A percentile compares a stretch with the other conserved stretches of the same genome.
These are phyloP conservation scores for Salix udensis DNA, from an alignment of 345 rosid species.

Conservation along the genomic window DNA sequence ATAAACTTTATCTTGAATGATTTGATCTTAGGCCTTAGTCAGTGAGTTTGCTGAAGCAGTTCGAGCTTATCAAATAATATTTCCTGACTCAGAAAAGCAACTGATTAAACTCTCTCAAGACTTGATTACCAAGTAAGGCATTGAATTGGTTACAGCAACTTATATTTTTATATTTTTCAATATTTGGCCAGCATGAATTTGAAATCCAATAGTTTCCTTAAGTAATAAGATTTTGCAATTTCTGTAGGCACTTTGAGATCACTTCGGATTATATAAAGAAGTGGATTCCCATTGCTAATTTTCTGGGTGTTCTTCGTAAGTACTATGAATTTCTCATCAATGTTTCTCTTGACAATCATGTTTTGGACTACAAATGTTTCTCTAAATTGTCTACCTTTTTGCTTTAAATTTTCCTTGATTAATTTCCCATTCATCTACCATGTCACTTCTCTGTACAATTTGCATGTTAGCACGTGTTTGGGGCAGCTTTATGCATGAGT, in stretches of 20 bases:
- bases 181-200: not conserved
- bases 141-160: not conserved
- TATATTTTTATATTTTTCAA: not conserved
- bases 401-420: not conserved
- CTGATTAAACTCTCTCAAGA: slow-evolving; percentile 68
- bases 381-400: not conserved
- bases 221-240: slow-evolving; percentile 6
- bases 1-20: slow-evolving; percentile 7
- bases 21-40: slow-evolving; percentile 59
- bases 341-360: not conserved
- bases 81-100: slow-evolving; percentile 88
- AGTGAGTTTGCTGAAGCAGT: slow-evolving; percentile 86
- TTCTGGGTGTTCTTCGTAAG: slow-evolving; percentile 65
- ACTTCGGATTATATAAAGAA: slow-evolving; percentile 53
- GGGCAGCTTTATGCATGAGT: not conserved
- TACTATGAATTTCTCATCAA: slow-evolving; percentile 21
- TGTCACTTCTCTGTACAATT: not conserved
- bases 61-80: slow-evolving; percentile 84
- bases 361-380: slow-evolving; percentile 6
- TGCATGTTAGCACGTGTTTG: not conserved
- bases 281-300: slow-evolving; percentile 50
- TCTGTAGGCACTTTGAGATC: slow-evolving; percentile 70
- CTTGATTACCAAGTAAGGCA: slow-evolving; percentile 60
- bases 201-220: slow-evolving; percentile 4
- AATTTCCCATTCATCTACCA: not conserved